Conservation (phyloP, 495 filamentous ascomycete species). For the Neurospora sp. region DNA sequence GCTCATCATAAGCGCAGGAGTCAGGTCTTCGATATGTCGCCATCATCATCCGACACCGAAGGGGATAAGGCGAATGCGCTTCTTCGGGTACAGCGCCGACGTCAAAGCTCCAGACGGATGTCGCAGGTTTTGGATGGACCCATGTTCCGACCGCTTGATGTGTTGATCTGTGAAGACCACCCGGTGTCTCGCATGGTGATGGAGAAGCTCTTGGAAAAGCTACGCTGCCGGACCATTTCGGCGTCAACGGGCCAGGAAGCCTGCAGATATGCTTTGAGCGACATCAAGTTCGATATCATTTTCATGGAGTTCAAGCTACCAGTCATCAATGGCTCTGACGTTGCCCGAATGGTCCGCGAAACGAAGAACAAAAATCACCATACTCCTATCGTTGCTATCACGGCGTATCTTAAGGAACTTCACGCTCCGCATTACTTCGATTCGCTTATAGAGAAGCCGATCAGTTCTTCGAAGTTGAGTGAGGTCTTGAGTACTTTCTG, state of each 20-base stretch:
- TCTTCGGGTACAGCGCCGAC: conserved; percentile 82
- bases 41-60: conserved; percentile 95
- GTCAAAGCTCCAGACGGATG: conserved; percentile 83
- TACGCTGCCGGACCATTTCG: conserved; percentile 89
- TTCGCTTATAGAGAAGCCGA: conserved; percentile 88
- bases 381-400: conserved; percentile 95
- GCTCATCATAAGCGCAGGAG: conserved; percentile 76
- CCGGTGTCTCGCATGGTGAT: conserved; percentile 95
- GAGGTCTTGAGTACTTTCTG: conserved; percentile 79
- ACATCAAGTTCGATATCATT: conserved; percentile 94
- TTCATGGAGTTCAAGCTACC: conserved; percentile 95
- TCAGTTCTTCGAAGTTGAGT: conserved; percentile 76
- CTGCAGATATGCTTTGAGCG: conserved; percentile 80
- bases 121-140: conserved; percentile 81
- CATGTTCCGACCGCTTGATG: conserved; percentile 79
- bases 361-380: conserved; percentile 89
- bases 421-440: conserved; percentile 92
- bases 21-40: conserved; percentile 91
- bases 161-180: conserved; percentile 95
- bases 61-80: conserved; percentile 83
- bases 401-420: conserved; percentile 91
- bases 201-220: conserved; percentile 91
- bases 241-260: conserved; percentile 83
- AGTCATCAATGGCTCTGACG: conserved; percentile 86
- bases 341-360: conserved; percentile 93